phyloP scores from a whole-genome alignment of 1,284 basidiomycete genomes.

The Ganoderma resinaceum region DNA sequence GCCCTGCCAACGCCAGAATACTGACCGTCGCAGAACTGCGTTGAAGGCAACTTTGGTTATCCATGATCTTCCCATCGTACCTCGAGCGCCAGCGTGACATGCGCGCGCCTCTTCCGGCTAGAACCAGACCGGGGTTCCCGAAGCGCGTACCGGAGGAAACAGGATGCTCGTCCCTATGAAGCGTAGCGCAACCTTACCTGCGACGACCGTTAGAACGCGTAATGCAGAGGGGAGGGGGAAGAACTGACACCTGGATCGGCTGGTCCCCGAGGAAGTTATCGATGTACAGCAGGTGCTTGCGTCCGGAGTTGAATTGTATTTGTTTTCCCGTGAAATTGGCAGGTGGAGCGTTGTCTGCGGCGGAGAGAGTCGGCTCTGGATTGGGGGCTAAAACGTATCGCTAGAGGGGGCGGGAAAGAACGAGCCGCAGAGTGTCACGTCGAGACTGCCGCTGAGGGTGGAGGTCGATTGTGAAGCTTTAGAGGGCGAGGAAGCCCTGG shows the following conservation, averaged over 20 bases:
- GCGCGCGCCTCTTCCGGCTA: not conserved
- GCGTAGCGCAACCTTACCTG: not conserved
- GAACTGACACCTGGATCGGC: not conserved
- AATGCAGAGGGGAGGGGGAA: not conserved
- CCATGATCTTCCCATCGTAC: no score
- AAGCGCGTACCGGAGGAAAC: no score
- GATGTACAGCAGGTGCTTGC: not conserved
- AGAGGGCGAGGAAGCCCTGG: not conserved
- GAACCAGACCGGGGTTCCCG: not conserved
- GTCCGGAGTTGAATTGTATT: not conserved
- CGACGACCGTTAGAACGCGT: not conserved
- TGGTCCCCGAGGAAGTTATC: not conserved
- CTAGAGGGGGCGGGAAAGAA: not conserved
- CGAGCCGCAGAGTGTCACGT: not conserved
- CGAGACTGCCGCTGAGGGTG: not conserved
- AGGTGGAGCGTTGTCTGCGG: not conserved
- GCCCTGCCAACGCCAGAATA: no score
- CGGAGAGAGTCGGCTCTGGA: not conserved
- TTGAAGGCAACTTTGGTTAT: no score
- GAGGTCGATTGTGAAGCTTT: not conserved
- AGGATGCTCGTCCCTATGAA: not conserved
- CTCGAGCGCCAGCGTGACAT: no score
- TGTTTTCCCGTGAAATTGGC: not conserved
- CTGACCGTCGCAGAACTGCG: no score
- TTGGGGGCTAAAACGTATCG: not conserved